Conservation (phyloP, 257 asterid genomes). For the Verbascum thapsus region DNA sequence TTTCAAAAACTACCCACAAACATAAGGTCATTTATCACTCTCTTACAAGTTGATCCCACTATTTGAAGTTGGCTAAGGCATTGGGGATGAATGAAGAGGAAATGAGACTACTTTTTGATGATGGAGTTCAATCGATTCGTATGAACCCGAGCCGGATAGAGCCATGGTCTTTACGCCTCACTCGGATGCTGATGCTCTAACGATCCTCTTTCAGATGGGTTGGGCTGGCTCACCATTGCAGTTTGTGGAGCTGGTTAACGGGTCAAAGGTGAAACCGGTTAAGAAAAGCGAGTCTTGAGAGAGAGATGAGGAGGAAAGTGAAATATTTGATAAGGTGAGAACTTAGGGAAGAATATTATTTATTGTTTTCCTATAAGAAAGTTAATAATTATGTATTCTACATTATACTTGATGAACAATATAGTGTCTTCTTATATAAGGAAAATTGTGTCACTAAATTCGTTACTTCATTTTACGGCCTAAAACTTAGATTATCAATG, state of each 20-base stretch:
- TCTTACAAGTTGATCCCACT: background rate
- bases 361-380: too few relatives aligned
- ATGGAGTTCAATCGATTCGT: constrained; percentile 53
- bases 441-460: too few relatives aligned
- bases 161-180: constrained; percentile 56
- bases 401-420: too few relatives aligned
- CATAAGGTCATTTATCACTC: constrained; percentile 40
- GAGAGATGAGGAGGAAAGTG: constrained; percentile 23
- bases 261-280: constrained; percentile 8
- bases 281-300: constrained; percentile 2
- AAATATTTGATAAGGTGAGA: background rate
- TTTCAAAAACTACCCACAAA: constrained; percentile 40
- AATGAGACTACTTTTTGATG: constrained; percentile 34
- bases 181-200: constrained; percentile 61
- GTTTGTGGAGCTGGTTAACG: background rate
- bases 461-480: too few relatives aligned
- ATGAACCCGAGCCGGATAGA: constrained; percentile 56
- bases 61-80: constrained; percentile 42
- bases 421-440: too few relatives aligned
- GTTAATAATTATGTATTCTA: too few relatives aligned
- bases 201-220: constrained; percentile 44
- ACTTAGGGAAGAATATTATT: too few relatives aligned
- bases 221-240: background rate
- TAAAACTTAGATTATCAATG: too few relatives aligned
- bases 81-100: constrained; percentile 45